Conservation (phyloP, 1,284 basidiomycete genomes). For the Apiotrichum siamense region DNA sequence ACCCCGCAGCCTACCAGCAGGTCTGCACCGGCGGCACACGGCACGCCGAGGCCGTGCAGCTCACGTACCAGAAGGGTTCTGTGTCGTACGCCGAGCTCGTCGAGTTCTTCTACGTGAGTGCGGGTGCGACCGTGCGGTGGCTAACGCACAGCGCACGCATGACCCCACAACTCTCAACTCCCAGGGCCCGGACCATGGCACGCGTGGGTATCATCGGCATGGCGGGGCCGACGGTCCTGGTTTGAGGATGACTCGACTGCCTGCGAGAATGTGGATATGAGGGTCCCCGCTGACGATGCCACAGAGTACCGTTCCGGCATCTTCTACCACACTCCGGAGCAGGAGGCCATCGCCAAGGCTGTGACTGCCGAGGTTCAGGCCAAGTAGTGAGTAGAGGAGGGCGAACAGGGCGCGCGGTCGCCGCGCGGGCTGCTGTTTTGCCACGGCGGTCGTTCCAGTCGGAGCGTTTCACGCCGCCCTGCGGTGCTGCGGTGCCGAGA, state of each 20-base stretch:
- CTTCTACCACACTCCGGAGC: slow-evolving; percentile 72
- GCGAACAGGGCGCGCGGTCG: background rate
- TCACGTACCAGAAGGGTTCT: slow-evolving; percentile 74
- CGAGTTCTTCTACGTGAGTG: slow-evolving; percentile 70
- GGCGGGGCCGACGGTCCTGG: background rate
- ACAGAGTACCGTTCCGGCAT: slow-evolving; percentile 90
- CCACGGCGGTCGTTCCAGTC: too few species aligned
- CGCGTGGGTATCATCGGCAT: slow-evolving; percentile 55
- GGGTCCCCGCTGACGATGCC: slow-evolving; percentile 6
- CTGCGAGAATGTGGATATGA: too few species aligned
- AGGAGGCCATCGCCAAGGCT: slow-evolving; percentile 65
- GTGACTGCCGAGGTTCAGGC: slow-evolving; percentile 81
- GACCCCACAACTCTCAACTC: slow-evolving; percentile 79
- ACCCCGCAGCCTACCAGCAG: slow-evolving; percentile 55
- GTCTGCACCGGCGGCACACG: slow-evolving; percentile 78
- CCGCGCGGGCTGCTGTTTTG: background rate
- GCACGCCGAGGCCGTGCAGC: slow-evolving; percentile 82
- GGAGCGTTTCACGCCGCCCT: too few species aligned
- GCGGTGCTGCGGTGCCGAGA: too few species aligned
- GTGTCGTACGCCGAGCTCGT: slow-evolving; percentile 78
- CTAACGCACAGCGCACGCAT: slow-evolving; percentile 59
- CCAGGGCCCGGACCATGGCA: slow-evolving; percentile 71
- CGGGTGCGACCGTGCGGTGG: too few species aligned
- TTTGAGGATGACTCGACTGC: too few species aligned
- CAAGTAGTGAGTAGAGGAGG: slow-evolving; percentile 54